phyloP scores from a whole-genome alignment of 768 basidiomycete species.

The Trametes elegans region DNA sequence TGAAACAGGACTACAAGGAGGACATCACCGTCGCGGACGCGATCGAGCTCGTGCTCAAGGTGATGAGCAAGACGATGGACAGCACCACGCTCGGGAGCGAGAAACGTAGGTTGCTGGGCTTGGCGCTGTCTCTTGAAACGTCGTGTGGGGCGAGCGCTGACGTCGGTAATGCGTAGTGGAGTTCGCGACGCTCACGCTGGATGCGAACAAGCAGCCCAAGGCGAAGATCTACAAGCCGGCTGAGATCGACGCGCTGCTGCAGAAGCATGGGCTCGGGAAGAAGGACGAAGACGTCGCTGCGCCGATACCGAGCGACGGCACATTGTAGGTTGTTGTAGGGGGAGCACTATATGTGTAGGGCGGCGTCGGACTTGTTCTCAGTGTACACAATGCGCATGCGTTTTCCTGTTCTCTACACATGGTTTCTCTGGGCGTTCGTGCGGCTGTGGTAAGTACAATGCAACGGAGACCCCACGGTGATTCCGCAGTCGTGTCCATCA shows the following conservation, averaged over 20 bases:
- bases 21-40: constrained; percentile 90
- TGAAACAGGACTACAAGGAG: constrained; percentile 99
- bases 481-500: too few relatives aligned
- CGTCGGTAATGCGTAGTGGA: constrained; percentile 60
- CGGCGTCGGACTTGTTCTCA: constrained; percentile 13
- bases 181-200: constrained; percentile 90
- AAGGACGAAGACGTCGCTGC: constrained; percentile 84
- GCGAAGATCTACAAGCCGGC: constrained; percentile 90
- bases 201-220: constrained; percentile 71
- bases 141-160: constrained; percentile 1
- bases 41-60: constrained; percentile 84
- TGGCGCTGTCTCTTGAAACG: neutral
- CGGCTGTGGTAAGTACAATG: too few relatives aligned
- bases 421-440: too few relatives aligned
- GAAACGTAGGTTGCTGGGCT: constrained; percentile 63
- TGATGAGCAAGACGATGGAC: constrained; percentile 99
- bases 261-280: constrained; percentile 80
- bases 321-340: constrained; percentile 1
- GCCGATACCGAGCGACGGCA: constrained; percentile 1
- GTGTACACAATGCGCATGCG: constrained; percentile 15
- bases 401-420: neutral
- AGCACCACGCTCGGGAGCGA: constrained; percentile 95
- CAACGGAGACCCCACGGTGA: constrained; percentile 2
- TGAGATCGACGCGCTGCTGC: constrained; percentile 83
- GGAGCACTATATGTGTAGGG: neutral